Percentiles rank a stretch among this genome's conserved stretches.
phyloP scores from a whole-genome alignment of 163 green algal genomes.

The Scenedesmus sp. region DNA sequence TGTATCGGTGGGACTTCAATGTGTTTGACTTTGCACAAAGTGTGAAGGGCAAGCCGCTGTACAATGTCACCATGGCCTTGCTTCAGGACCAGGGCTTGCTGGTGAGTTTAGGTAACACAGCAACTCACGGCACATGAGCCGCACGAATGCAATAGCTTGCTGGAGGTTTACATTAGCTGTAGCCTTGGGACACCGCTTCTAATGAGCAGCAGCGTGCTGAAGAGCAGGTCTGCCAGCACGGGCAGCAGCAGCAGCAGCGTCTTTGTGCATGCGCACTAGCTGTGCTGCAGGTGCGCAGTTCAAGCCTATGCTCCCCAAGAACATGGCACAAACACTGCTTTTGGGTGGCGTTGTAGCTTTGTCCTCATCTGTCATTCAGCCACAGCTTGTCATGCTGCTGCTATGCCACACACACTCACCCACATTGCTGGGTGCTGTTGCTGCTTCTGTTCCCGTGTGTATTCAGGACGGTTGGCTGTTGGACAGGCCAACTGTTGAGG shows the following conservation, averaged over 20 bases:
- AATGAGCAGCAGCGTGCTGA: not conserved
- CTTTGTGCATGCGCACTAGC: not conserved
- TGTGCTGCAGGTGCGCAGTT: not conserved
- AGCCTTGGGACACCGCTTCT: too few relatives aligned
- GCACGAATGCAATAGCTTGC: not conserved
- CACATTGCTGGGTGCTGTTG: not conserved
- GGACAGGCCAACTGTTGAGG: conserved; percentile 65
- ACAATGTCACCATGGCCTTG: conserved; percentile 75
- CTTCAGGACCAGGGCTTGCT: conserved; percentile 81
- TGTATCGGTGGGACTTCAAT: conserved; percentile 89
- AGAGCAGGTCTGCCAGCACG: not conserved
- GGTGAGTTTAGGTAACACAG: conserved; percentile 44
- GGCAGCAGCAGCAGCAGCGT: not conserved
- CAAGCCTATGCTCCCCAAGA: not conserved
- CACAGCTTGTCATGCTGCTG: not conserved
- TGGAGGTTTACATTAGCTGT: not conserved
- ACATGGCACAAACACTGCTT: too few relatives aligned
- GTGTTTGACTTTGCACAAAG: conserved; percentile 77
- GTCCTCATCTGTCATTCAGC: not conserved
- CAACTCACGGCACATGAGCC: not conserved
- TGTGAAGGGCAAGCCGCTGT: conserved; percentile 73
- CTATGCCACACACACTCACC: not conserved
- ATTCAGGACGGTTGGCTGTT: conserved; percentile 74
- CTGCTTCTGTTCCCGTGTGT: conserved; percentile 52
- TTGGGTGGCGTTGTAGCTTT: too few relatives aligned